Base-by-base conservation (phyloP, 768 basidiomycete genomes). In the Lactarius deliciosus region DNA sequence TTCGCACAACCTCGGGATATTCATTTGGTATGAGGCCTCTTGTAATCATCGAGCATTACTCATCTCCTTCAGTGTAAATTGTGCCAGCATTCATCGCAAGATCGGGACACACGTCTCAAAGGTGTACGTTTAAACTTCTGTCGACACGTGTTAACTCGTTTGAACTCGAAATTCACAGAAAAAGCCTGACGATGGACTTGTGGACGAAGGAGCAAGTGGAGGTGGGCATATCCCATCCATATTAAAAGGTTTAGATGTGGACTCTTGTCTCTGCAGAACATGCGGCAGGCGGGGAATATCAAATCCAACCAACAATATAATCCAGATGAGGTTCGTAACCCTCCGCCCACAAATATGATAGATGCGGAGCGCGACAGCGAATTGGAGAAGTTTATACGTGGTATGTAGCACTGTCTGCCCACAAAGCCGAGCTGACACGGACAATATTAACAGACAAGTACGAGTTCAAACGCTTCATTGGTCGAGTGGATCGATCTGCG, bases 31-130 rank as follows among this genome's bases (percentile, higher is more conserved):
- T 59, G 80, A 74, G 11, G 18, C 56, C 30, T 43, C 8, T 38
- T 30, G 11, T 25, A 70, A 16, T 57, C 57, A 20, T 59, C 47
- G 50, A 56, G 38, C 57, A 58, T 40, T 63, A 53, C 68, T 64
- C 40, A 66, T 68, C 66, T 36, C 69, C 62, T 68, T 41, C 67
- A 95, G 94, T 72, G 82, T 94, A 53, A 85, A 84, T 71, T 98
- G 96, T 74, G 96, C 96, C 18, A 90, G 90, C 65, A 86, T 96
- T 60, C 96, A 98, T 79, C 85, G 96, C 61, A 96, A 96, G 80
- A 88, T 98, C 65, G 96, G 96, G 2, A 96, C 93, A 5, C 96
- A 98, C 75, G 82, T 94, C 70, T 86, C 91, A 0, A 95, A 97
- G 86, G 92, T 98, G 93, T 95, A 81, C 74, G 85, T 81, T 36